These are phyloP conservation scores for Leccinellum rugosiceps DNA, from an alignment of 768 basidiomycete species.

Conservation along the genomic window DNA sequence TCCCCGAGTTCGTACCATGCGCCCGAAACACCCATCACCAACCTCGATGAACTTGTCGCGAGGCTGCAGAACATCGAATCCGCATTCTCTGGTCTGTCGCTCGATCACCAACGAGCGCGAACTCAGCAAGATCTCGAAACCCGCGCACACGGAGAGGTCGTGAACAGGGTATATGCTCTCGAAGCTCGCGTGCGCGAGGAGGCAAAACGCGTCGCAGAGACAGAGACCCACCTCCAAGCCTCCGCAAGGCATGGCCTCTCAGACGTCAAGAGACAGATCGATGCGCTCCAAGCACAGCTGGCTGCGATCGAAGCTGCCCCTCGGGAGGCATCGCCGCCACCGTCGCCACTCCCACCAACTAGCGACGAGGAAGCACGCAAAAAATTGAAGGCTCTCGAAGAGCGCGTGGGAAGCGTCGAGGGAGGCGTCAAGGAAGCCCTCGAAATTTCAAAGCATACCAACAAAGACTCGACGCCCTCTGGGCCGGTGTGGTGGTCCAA, in stretches of 20 bases:
- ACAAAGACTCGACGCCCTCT: conserved; percentile 36
- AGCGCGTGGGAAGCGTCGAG: conserved; percentile 58
- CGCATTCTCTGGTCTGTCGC: conserved; percentile 56
- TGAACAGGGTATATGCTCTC: conserved; percentile 51
- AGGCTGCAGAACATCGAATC: conserved; percentile 64
- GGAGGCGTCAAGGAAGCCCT: conserved; percentile 67
- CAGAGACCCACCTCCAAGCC: conserved; percentile 47
- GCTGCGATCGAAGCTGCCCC: conserved; percentile 27
- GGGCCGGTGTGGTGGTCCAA: conserved; percentile 73
- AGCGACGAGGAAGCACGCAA: conserved; percentile 57
- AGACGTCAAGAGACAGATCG: conserved; percentile 54
- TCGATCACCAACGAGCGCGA: conserved; percentile 50
- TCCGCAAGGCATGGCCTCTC: conserved; percentile 45
- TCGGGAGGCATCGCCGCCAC: conserved; percentile 15
- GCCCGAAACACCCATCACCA: conserved; percentile 58
- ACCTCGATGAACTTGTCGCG: conserved; percentile 61
- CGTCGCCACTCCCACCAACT: conserved; percentile 13
- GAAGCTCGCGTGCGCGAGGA: conserved; percentile 51
- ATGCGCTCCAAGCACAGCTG: conserved; percentile 45
- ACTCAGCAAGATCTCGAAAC: conserved; percentile 51
- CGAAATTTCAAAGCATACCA: conserved; percentile 54
- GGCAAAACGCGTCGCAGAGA: conserved; percentile 48
- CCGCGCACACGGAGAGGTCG: conserved; percentile 48
- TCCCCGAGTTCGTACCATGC: conserved; percentile 42
- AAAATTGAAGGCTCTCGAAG: conserved; percentile 56